A percentile compares a stretch with the other conserved stretches of the same genome.
Conservation (phyloP, 176 grass and related monocot genomes). For the Eleusine coracana region DNA sequence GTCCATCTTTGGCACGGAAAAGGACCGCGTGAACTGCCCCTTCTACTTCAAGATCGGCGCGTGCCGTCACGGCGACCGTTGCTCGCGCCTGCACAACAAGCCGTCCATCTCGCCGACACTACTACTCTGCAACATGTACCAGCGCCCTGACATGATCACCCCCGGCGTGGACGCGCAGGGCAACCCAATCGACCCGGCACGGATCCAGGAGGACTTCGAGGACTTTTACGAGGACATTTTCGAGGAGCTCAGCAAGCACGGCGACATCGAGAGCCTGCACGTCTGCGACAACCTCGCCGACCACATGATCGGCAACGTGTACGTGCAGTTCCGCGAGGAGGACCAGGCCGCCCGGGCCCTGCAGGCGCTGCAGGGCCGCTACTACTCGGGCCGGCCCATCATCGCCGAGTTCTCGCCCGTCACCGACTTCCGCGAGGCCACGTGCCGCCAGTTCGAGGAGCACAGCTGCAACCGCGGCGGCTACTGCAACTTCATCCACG, state of each 20-base stretch:
- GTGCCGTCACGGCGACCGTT: constrained; percentile 71
- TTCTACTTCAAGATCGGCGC: constrained; percentile 90
- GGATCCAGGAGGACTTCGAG: constrained; percentile 91
- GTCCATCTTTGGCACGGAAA: constrained; percentile 83
- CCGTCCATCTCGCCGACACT: constrained; percentile 72
- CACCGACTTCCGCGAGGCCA: constrained; percentile 95
- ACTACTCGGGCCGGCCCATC: constrained; percentile 88
- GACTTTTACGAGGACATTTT: constrained; percentile 97
- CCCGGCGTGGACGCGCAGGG: constrained; percentile 73
- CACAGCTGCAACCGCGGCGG: constrained; percentile 89
- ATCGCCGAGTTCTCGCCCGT: constrained; percentile 95
- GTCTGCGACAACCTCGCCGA: constrained; percentile 96
- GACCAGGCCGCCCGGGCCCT: constrained; percentile 73
- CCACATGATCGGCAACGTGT: constrained; percentile 97
- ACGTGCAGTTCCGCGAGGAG: constrained; percentile 89
- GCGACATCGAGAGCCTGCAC: constrained; percentile 80
- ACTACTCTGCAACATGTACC: constrained; percentile 83
- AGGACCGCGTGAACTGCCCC: constrained; percentile 86
- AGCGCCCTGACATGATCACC: constrained; percentile 76
- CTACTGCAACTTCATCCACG: constrained; percentile 99
- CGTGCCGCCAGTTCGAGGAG: constrained; percentile 89
- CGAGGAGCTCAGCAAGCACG: constrained; percentile 82
- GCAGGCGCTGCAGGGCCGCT: constrained; percentile 73
- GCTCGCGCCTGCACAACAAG: constrained; percentile 78
- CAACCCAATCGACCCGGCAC: constrained; percentile 52